Evolutionary conservation across 2,329 filamentous ascomycete genomes (phyloP).

Genomic region (Epichloe elymi): DNA sequence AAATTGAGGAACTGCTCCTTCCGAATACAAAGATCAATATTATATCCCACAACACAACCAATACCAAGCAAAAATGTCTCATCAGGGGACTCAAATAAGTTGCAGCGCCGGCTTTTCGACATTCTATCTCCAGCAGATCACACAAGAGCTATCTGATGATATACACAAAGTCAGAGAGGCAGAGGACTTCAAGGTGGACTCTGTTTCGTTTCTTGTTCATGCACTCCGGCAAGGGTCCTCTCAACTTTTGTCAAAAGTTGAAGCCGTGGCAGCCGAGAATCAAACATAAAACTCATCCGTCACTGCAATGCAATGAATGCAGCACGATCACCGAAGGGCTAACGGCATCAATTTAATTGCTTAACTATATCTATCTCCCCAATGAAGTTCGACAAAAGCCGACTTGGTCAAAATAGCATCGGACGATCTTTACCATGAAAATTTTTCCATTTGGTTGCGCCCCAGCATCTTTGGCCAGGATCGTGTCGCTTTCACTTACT

Average conservation of each 20-base stretch:
- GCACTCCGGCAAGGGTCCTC: slow-evolving; percentile 55
- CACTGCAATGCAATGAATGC: too few relatives aligned
- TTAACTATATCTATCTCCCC: too few relatives aligned
- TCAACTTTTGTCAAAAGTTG: slow-evolving; percentile 31
- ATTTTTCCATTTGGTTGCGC: too few relatives aligned
- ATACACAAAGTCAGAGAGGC: slow-evolving; percentile 56
- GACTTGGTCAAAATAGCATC: too few relatives aligned
- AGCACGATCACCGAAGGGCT: too few relatives aligned
- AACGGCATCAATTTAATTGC: too few relatives aligned
- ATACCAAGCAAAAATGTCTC: background rate
- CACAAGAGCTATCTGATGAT: slow-evolving; percentile 60
- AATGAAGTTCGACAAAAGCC: too few relatives aligned
- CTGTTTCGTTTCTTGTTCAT: slow-evolving; percentile 50
- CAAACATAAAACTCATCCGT: too few relatives aligned
- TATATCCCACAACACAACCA: background rate
- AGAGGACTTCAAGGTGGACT: slow-evolving; percentile 56
- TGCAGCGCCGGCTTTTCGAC: slow-evolving; percentile 37
- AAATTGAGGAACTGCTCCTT: background rate
- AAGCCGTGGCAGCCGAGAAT: slow-evolving; percentile 24
- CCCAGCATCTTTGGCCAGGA: too few relatives aligned
- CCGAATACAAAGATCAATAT: background rate
- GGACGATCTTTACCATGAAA: too few relatives aligned
- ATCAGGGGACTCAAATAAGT: background rate
- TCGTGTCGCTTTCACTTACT: too few relatives aligned
- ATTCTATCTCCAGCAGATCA: slow-evolving; percentile 57